Conservation (phyloP, 2,329 filamentous ascomycete species). For the Aspergillus sp. region DNA sequence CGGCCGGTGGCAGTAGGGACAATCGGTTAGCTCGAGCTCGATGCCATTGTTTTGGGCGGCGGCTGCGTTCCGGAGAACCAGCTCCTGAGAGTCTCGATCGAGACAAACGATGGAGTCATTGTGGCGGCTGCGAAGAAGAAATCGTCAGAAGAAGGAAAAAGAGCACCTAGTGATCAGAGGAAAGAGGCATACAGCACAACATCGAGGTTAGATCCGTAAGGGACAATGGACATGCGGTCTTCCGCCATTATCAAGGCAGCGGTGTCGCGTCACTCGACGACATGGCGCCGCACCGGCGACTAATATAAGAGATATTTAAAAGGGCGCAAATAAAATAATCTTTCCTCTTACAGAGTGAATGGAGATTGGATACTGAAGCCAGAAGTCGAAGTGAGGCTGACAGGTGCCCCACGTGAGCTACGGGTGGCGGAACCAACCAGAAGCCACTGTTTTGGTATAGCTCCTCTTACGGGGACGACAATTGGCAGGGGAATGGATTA, state of each 20-base stretch:
- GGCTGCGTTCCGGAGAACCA: constrained; percentile 64
- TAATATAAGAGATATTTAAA: background rate
- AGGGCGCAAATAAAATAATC: too few relatives aligned
- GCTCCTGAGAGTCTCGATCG: constrained; percentile 73
- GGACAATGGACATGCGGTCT: constrained; percentile 36
- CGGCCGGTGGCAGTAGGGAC: constrained; percentile 83
- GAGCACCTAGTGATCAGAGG: constrained; percentile 8
- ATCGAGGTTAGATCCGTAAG: constrained; percentile 36
- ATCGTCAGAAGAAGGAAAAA: constrained; percentile 8
- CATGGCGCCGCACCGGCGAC: background rate
- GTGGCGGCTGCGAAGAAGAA: constrained; percentile 60
- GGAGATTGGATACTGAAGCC: background rate
- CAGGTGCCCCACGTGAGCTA: constrained; percentile 14
- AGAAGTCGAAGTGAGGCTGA: constrained; percentile 9
- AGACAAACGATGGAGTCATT: constrained; percentile 87
- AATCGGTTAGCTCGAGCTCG: constrained; percentile 55
- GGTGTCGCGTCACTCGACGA: constrained; percentile 9
- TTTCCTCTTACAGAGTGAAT: too few relatives aligned
- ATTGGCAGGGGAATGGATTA: too few relatives aligned
- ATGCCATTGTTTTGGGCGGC: constrained; percentile 30
- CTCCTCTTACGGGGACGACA: too few relatives aligned
- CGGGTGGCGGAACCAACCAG: constrained; percentile 10
- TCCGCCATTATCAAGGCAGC: constrained; percentile 25
- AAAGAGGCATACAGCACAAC: constrained; percentile 33
- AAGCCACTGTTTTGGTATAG: background rate